phyloP scores from a whole-genome alignment of 2,329 filamentous ascomycete genomes.

The Ascochyta clinopodiicola region DNA sequence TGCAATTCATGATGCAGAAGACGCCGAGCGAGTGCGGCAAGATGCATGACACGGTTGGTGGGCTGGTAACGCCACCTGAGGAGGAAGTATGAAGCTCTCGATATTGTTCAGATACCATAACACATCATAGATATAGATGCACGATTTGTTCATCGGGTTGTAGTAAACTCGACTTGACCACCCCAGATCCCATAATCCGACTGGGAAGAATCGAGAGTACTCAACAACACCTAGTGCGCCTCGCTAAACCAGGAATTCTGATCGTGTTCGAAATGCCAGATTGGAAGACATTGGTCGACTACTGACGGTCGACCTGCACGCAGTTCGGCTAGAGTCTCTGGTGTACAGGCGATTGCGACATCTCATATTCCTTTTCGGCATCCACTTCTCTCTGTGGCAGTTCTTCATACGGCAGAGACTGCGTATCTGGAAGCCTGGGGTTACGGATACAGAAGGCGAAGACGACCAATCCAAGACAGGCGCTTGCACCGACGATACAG shows the following conservation, averaged over 20 bases:
- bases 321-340: not conserved
- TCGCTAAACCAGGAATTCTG: not conserved
- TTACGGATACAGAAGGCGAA: constrained; percentile 56
- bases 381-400: not conserved
- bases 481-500: constrained; percentile 46
- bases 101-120: not conserved
- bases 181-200: too few species aligned
- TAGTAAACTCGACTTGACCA: not conserved
- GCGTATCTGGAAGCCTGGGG: constrained; percentile 54
- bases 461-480: constrained; percentile 53
- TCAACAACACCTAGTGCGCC: not conserved
- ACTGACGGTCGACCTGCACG: not conserved
- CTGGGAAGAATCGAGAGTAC: not conserved
- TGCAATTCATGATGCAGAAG: constrained; percentile 40
- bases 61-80: constrained; percentile 30
- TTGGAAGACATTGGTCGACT: not conserved
- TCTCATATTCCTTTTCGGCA: not conserved
- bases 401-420: constrained; percentile 48
- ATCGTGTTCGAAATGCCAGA: not conserved
- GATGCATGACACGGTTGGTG: constrained; percentile 14
- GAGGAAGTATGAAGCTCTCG: constrained; percentile 1
- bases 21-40: not conserved
- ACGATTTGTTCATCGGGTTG: not conserved
- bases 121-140: not conserved
- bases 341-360: not conserved